Conservation (phyloP, 345 rosid species). For the Rhodamnia argentea region DNA sequence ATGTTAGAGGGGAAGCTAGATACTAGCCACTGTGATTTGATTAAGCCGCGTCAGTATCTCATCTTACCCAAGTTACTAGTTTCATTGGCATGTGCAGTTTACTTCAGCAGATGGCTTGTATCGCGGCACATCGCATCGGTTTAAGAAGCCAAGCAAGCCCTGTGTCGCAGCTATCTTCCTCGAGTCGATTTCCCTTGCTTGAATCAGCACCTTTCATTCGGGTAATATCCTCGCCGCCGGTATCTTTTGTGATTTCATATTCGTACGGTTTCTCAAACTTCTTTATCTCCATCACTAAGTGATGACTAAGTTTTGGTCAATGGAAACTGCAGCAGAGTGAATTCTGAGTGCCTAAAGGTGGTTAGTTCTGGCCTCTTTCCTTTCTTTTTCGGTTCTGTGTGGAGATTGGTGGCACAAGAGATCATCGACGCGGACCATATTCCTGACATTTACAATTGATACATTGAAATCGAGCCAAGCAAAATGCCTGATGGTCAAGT, state of each 20-base stretch:
- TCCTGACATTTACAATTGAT: too few species aligned
- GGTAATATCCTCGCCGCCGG: not conserved
- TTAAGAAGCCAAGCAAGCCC: not conserved
- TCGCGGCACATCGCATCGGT: not conserved
- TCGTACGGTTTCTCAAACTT: not conserved
- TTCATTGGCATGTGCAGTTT: not conserved
- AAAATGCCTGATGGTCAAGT: not conserved
- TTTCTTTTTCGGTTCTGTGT: too few species aligned
- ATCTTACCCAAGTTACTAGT: not conserved
- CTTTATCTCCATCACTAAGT: not conserved
- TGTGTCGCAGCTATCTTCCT: not conserved
- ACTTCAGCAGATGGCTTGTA: not conserved
- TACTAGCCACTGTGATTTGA: constrained; percentile 5
- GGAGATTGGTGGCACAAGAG: too few species aligned
- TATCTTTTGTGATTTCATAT: not conserved
- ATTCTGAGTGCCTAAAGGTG: not conserved
- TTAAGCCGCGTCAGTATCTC: constrained; percentile 18
- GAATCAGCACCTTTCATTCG: not conserved
- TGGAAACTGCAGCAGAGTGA: not conserved
- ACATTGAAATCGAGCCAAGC: too few species aligned
- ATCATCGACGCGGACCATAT: too few species aligned
- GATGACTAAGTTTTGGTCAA: not conserved
- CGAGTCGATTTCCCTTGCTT: not conserved
- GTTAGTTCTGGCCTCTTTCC: not conserved
- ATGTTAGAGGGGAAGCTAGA: not conserved